Percentiles rank a stretch among this genome's conserved stretches.
Evolutionary conservation across 805 yeast genomes (phyloP).

Genomic region (Ogataea zsoltii): DNA sequence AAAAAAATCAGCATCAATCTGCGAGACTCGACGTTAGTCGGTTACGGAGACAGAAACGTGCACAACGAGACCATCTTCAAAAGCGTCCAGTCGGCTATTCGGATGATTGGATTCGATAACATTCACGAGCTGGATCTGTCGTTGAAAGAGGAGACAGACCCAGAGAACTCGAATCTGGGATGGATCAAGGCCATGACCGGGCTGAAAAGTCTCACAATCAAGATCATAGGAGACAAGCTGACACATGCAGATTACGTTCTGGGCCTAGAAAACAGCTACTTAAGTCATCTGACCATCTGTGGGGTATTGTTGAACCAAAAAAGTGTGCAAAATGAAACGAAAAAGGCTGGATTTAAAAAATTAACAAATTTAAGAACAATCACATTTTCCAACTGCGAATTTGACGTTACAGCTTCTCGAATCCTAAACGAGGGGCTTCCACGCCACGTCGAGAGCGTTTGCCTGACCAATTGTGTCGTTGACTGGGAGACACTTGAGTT

Average conservation of each 20-base stretch:
- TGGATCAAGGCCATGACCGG: constrained; percentile 17
- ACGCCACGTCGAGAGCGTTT: constrained; percentile 13
- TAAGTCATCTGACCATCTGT: constrained; percentile 12
- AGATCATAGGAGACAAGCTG: constrained; percentile 15
- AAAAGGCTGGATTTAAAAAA: constrained; percentile 6
- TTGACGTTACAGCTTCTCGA: constrained; percentile 8
- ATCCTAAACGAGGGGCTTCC: constrained; percentile 15
- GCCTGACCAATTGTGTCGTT: constrained; percentile 15
- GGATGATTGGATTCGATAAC: constrained; percentile 14
- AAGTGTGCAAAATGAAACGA: not conserved
- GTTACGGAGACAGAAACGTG: not conserved
- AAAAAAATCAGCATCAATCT: constrained; percentile 19
- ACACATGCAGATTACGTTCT: constrained; percentile 14
- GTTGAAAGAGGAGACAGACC: constrained; percentile 16
- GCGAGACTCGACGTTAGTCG: constrained; percentile 13
- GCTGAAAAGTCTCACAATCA: constrained; percentile 14
- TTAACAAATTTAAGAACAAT: constrained; percentile 12
- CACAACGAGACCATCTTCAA: constrained; percentile 10
- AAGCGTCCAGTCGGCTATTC: constrained; percentile 15
- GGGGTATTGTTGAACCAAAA: constrained; percentile 11
- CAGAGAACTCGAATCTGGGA: constrained; percentile 10
- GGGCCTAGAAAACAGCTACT: constrained; percentile 10
- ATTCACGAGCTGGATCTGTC: constrained; percentile 20
- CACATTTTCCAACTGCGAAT: constrained; percentile 18
- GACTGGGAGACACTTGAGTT: constrained; percentile 13